Percentiles rank a stretch among this genome's conserved stretches.
Evolutionary conservation across 169 alveolate genomes (phyloP).

Genomic region (Cryptosporidium meleagridis): DNA sequence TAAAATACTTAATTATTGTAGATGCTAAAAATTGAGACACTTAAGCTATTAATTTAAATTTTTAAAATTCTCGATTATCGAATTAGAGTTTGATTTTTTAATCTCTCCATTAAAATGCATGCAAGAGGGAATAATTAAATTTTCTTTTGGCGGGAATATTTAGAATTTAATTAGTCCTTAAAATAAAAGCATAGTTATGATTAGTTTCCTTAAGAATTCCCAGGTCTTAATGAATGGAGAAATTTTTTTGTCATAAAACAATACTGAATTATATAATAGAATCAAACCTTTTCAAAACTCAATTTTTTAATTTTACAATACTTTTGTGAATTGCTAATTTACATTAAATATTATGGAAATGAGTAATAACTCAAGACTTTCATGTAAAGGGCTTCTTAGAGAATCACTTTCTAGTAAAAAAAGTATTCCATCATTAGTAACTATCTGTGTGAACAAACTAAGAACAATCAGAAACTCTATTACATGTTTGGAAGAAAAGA

Average conservation of each 20-base stretch:
- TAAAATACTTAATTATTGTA: too few relatives aligned
- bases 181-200: too few relatives aligned
- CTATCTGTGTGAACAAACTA: constrained; percentile 35
- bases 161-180: too few relatives aligned
- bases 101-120: neutral
- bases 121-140: too few relatives aligned
- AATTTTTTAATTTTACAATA: neutral
- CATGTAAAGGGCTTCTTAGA: constrained; percentile 61
- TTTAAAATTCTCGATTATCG: neutral
- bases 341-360: neutral
- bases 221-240: neutral
- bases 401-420: constrained; percentile 23
- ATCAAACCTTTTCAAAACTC: too few relatives aligned
- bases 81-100: neutral
- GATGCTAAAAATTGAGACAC: too few relatives aligned
- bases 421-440: constrained; percentile 1
- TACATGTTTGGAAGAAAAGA: constrained; percentile 3
- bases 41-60: too few relatives aligned
- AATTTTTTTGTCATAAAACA: neutral
- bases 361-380: constrained; percentile 12
- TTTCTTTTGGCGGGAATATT: neutral
- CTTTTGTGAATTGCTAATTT: neutral
- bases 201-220: neutral
- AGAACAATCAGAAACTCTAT: constrained; percentile 37
- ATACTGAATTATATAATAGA: neutral